Evolutionary conservation across 192 early-diverging fungal species (phyloP).

Genomic region (Geranomyces michiganensis): DNA sequence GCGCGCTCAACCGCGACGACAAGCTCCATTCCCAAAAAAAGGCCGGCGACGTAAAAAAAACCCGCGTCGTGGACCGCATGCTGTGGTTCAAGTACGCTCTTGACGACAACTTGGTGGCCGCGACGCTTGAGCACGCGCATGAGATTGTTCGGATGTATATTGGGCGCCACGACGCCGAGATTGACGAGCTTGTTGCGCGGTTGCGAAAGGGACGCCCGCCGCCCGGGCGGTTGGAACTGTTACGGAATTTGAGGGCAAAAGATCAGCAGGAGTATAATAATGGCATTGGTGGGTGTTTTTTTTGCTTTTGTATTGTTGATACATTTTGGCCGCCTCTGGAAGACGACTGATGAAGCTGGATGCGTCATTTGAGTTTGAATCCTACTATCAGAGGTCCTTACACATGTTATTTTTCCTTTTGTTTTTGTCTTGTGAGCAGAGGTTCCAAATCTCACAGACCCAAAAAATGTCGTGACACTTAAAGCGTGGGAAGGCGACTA

Average conservation of each 20-base stretch:
- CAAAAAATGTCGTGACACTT: conserved; percentile 36
- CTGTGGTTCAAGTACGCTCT: conserved; percentile 70
- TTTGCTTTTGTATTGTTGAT: neutral
- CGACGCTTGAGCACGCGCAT: conserved; percentile 48
- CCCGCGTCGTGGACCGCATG: conserved; percentile 54
- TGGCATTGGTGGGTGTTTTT: conserved; percentile 42
- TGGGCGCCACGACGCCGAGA: conserved; percentile 60
- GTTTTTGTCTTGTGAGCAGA: conserved; percentile 31
- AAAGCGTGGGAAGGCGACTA: conserved; percentile 54
- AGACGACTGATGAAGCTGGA: no score
- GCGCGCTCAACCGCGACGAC: conserved; percentile 61
- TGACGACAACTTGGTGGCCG: conserved; percentile 41
- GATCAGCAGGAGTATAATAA: conserved; percentile 48
- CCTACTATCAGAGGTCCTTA: no score
- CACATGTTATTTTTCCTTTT: no score
- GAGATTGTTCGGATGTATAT: conserved; percentile 60
- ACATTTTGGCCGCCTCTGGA: no score
- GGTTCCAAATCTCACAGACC: conserved; percentile 48
- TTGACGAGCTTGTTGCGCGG: conserved; percentile 49
- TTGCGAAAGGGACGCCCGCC: conserved; percentile 45
- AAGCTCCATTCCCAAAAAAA: conserved; percentile 48
- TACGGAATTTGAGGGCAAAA: conserved; percentile 40
- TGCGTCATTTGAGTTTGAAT: no score
- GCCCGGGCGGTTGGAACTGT: conserved; percentile 40
- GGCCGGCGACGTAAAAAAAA: conserved; percentile 40